A percentile compares a stretch with the other conserved stretches of the same genome.
Evolutionary conservation across 306 rosid genomes (phyloP).

Genomic region (Potentilla sterilis): DNA sequence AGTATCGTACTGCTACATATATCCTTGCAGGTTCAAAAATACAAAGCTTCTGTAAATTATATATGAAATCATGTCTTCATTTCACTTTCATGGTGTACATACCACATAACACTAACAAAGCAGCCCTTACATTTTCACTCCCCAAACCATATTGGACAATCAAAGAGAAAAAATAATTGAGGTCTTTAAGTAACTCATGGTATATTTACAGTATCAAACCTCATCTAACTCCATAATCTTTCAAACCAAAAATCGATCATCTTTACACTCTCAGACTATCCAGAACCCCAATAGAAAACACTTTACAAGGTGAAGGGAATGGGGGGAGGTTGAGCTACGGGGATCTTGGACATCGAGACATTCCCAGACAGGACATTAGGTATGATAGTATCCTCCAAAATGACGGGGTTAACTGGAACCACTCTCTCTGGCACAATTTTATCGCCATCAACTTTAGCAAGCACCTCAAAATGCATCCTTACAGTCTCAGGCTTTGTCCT

Average conservation of each 20-base stretch:
- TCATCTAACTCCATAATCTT: conserved; percentile 13
- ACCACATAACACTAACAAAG: neutral
- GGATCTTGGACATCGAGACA: conserved; percentile 52
- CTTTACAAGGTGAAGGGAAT: conserved; percentile 51
- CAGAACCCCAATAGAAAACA: neutral
- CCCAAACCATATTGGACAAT: neutral
- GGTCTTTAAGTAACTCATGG: neutral
- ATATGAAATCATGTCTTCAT: neutral
- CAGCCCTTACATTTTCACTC: neutral
- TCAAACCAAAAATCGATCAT: neutral
- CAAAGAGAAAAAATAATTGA: neutral
- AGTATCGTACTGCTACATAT: neutral
- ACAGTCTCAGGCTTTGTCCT: conserved; percentile 72
- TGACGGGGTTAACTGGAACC: conserved; percentile 49
- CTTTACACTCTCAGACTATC: conserved; percentile 38
- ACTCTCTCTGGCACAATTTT: conserved; percentile 76
- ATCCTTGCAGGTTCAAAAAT: neutral
- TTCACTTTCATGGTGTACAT: neutral
- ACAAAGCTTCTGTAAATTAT: neutral
- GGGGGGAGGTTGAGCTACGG: conserved; percentile 52
- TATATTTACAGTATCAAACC: conserved; percentile 6
- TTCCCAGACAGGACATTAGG: conserved; percentile 42
- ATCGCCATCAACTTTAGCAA: conserved; percentile 88
- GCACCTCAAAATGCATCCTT: conserved; percentile 78
- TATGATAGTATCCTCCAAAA: conserved; percentile 52